phyloP scores from a whole-genome alignment of 2,329 filamentous ascomycete species.

The Ceratocystis harringtonii region DNA sequence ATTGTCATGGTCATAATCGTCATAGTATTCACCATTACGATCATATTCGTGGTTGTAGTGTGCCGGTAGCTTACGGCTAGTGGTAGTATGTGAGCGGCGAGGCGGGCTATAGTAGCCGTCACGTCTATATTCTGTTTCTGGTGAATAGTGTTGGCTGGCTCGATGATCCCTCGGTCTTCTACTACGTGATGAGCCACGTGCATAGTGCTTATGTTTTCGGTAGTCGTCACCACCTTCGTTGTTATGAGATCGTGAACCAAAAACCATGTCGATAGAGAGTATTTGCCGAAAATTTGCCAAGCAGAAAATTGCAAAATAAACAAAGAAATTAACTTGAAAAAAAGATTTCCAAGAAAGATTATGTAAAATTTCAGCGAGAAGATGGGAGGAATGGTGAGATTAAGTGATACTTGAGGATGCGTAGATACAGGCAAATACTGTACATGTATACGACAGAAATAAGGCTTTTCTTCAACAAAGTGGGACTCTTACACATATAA shows the following conservation, averaged over 20 bases:
- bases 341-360: background rate
- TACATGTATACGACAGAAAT: too few species aligned
- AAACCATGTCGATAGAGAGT: constrained; percentile 6
- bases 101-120: constrained; percentile 4
- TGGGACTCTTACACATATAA: too few species aligned
- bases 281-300: too few species aligned
- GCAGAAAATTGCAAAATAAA: too few species aligned
- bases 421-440: too few species aligned
- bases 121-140: background rate
- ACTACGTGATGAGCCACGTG: constrained; percentile 1
- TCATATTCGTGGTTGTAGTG: background rate
- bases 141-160: background rate
- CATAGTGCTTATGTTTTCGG: constrained; percentile 8
- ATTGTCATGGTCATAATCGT: background rate
- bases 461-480: too few species aligned
- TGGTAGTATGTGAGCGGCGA: constrained; percentile 2
- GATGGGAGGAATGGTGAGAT: too few species aligned
- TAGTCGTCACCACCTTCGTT: background rate
- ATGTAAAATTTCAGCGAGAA: too few species aligned
- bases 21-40: background rate
- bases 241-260: constrained; percentile 11
- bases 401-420: too few species aligned
- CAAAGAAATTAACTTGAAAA: too few species aligned
- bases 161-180: background rate
- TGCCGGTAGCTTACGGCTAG: constrained; percentile 5